phyloP scores from a whole-genome alignment of 805 yeast species.

The Sugiyamaella chiloensis region DNA sequence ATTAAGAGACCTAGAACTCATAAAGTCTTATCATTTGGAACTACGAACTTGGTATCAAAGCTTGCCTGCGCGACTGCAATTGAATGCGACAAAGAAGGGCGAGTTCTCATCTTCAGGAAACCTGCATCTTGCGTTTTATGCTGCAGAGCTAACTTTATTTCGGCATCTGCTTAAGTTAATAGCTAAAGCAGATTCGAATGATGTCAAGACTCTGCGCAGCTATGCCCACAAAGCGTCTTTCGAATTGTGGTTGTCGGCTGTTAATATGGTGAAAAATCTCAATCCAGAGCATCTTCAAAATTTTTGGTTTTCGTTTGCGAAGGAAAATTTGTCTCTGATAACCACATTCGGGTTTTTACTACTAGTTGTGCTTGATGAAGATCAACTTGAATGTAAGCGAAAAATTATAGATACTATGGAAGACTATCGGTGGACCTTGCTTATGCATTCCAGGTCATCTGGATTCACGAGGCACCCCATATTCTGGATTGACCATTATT shows the following conservation, averaged over 20 bases:
- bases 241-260: slow-evolving; percentile 27
- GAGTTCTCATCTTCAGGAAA: slow-evolving; percentile 27
- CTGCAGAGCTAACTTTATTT: slow-evolving; percentile 28
- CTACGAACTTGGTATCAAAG: slow-evolving; percentile 28
- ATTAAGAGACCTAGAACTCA: slow-evolving; percentile 19
- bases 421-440: slow-evolving; percentile 27
- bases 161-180: slow-evolving; percentile 25
- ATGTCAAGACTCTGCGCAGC: slow-evolving; percentile 22
- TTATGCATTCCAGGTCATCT: slow-evolving; percentile 27
- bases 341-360: slow-evolving; percentile 28
- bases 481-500: slow-evolving; percentile 28
- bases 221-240: slow-evolving; percentile 25
- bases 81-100: slow-evolving; percentile 24
- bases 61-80: slow-evolving; percentile 25
- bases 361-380: slow-evolving; percentile 3
- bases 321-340: slow-evolving; percentile 24
- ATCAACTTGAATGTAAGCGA: not conserved
- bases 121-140: slow-evolving; percentile 27
- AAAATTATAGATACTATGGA: slow-evolving; percentile 19
- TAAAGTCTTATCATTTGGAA: slow-evolving; percentile 24
- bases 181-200: slow-evolving; percentile 19
- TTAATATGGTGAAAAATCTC: slow-evolving; percentile 25
- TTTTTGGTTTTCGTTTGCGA: slow-evolving; percentile 30
- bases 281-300: slow-evolving; percentile 29
- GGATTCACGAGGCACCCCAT: slow-evolving; percentile 29